Evolutionary conservation across 345 rosid genomes (phyloP), one percentile per base, ranked within the genome.

Genomic region (Brassica nigra): DNA sequence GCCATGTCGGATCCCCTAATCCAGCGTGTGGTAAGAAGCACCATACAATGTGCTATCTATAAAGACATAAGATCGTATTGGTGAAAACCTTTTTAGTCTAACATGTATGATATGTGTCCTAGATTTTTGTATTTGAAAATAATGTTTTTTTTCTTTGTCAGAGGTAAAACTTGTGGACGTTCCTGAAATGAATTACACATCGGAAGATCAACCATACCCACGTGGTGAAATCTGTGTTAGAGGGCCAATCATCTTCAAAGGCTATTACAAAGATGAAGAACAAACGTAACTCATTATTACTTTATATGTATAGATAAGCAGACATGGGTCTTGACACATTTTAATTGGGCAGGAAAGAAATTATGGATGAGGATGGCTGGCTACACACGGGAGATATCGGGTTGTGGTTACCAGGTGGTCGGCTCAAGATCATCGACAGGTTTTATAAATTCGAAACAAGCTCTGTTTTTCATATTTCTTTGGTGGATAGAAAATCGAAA

Each of bases 301-400:
- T 10, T 39, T 70, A 36, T 8, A 9, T 39, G 10, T 9, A 39
- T 39, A 39, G 47, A 37, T 55, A 39, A 62, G 49, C 20, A 12
- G 27, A 62, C 20, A 63, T 62, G 49, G 7, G 66, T 82, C 36
- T 76, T 64, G 61, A 65, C 81, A 23, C 65, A 4, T 77, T 77
- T 66, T 79, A 78, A 10, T 49, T 82, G 68, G 70, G 77, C 90
- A 95, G 99, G 89, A 89, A 86, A 88, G 96, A 92, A 81, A 91
- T 87, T 14, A 65, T 92, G 59, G 97, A 92, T 84, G 92, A 66
- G 62, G 93, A 90, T 73, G 92, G 91, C 57, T 92, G 99, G 99
- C 86, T 95, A 74, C 99, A 92, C 78, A 86, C 98, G 0, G 99
- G 99, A 75, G 99, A 92, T 68, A 89, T 95, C 20, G 99, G 98